A percentile compares a stretch with the other conserved stretches of the same genome.
These are phyloP conservation scores for Ceriops tagal DNA, from an alignment of 345 rosid species.

Conservation along the genomic window DNA sequence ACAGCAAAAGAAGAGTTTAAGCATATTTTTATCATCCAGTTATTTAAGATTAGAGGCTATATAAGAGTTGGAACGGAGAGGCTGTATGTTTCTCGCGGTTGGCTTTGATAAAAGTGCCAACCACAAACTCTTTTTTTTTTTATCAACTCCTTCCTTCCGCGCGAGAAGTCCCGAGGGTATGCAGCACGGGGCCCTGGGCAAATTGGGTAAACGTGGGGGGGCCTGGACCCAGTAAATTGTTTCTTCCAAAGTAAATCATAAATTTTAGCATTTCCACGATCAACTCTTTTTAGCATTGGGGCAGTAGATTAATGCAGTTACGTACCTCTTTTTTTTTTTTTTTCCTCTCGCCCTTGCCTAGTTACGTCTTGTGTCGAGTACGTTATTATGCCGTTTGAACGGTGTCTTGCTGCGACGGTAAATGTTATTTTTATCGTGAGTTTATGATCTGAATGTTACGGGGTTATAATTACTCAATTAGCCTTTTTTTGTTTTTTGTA, in stretches of 20 bases:
- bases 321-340: not conserved
- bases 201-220: not conserved
- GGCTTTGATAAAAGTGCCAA: conserved; percentile 26
- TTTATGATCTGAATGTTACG: no score
- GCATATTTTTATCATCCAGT: conserved; percentile 6
- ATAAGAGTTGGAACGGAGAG: conserved; percentile 26
- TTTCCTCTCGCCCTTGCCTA: not conserved
- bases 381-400: no score
- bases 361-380: no score
- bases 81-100: conserved; percentile 26
- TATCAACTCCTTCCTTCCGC: not conserved
- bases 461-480: no score
- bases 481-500: no score
- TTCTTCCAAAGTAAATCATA: not conserved
- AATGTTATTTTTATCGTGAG: no score
- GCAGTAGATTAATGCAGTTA: not conserved
- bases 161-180: not conserved
- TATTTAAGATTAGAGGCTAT: conserved; percentile 23
- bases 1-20: conserved; percentile 29
- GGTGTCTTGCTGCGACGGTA: no score
- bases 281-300: no score
- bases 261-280: not conserved
- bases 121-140: conserved; percentile 16
- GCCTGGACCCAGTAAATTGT: not conserved
- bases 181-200: not conserved